phyloP scores from a whole-genome alignment of 257 asterid genomes.

The Penstemon davidsonii region DNA sequence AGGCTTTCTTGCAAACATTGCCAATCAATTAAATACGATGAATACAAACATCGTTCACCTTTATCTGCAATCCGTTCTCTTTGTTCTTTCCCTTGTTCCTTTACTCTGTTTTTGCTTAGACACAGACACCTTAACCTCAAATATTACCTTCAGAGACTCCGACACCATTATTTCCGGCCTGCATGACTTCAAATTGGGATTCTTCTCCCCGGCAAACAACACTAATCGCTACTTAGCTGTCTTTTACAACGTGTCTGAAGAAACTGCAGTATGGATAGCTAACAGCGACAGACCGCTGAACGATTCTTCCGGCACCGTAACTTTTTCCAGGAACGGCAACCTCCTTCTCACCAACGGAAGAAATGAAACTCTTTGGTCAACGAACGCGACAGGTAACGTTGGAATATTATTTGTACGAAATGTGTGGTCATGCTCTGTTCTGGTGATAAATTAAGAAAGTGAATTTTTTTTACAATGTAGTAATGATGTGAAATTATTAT shows the following conservation, averaged over 20 bases:
- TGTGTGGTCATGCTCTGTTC: too few relatives aligned
- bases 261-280: slow-evolving; percentile 42
- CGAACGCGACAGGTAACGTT: slow-evolving; percentile 13
- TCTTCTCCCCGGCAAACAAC: slow-evolving; percentile 29
- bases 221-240: slow-evolving; percentile 40
- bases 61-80: not conserved
- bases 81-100: not conserved
- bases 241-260: slow-evolving; percentile 33
- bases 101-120: slow-evolving; percentile 22
- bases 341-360: slow-evolving; percentile 29
- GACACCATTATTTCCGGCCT: slow-evolving; percentile 19
- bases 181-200: slow-evolving; percentile 26
- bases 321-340: slow-evolving; percentile 30
- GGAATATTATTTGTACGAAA: too few relatives aligned
- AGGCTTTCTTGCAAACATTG: too few relatives aligned
- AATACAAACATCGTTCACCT: not conserved
- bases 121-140: slow-evolving; percentile 26
- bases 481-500: too few relatives aligned
- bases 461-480: too few relatives aligned
- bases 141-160: slow-evolving; percentile 22
- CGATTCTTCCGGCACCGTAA: slow-evolving; percentile 27
- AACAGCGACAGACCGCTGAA: slow-evolving; percentile 39
- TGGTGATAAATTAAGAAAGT: too few relatives aligned
- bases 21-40: not conserved
- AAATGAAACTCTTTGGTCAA: slow-evolving; percentile 42